Base-by-base conservation (phyloP, 2,329 filamentous ascomycete species). In the Fusarium chlamydosporum region DNA sequence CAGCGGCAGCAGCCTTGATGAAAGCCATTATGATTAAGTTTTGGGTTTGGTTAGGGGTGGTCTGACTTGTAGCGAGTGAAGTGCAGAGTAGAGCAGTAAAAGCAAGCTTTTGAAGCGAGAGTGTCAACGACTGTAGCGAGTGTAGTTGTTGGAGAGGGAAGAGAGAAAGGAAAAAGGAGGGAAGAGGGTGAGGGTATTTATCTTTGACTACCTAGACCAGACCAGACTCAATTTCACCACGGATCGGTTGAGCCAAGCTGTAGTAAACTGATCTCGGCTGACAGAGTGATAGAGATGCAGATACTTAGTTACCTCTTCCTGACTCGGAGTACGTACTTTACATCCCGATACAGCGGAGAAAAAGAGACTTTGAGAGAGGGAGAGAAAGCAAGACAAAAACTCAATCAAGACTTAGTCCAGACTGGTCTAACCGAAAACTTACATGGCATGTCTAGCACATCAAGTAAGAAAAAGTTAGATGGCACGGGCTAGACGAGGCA, bases 111-210 rank as follows among this genome's bases (percentile, higher is more conserved):
- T 8, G 26, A 45, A 51, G 52, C 34, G 60, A 65, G 45, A 40
- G 52, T 62, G 48, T 33, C 53, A 65, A 68, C 59, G 50, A 68
- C 65, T 68, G 65, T 37, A 68, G 65, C 65, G 65, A 68, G 59
- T 65, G 65, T 65, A 68, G 59, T 68, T 52, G 65, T 52, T 65
- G 38, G 23, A 12, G 43, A 51, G 45, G n/a, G 4, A 29, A 18
- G 16, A n/a, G 16, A 9, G 16, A 23, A 2, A 8, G 7, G 4
- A 33, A 16, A 27, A 15, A 7, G 26, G 13, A 45, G 29, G 64
- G 59, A 65, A 60, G 58, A 46, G 53, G 37, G 15, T 47, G 53
- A 62, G 62, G 56, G 46, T 68, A 68, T 68, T 68, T 68, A 68
- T 68, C 50, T 52, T 23, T 43, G 27, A 31, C 5, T n/a, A n/a